Base-by-base conservation (phyloP, 2,329 filamentous ascomycete species). In the Phialocephala sp. region DNA sequence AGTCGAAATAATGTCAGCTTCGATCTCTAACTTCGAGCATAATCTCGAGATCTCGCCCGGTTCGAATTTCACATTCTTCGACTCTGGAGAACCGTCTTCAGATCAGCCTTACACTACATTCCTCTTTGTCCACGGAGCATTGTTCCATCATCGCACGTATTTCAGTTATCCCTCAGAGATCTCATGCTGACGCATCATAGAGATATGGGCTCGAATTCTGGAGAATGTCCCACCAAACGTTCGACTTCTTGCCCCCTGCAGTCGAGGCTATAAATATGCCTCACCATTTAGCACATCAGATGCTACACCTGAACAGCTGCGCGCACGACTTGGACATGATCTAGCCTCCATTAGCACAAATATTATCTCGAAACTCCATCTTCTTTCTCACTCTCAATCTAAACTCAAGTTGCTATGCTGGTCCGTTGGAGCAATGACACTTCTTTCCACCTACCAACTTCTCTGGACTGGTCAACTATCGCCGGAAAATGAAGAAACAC, bases 81-180 rank as follows among this genome's bases (percentile, higher is more conserved):
- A 58, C 37, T 58, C 55, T 24, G 35, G 55, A 20, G 14, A 8
- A 2, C 55, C 1, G 5, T 37, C 55, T 58, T 12, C 55, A 39
- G 36, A 24, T 24, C 24, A 58, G 11, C 55, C 55, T 2, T 58
- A 58, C 35, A 58, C 55, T 20, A 58, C 55, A 2, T 58, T 36
- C 55, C 12, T 58, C 55, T 58, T 58, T 58, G 8, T 58, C 32
- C 55, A 58, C 36, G 55, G 55, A 58, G 55, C 55, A 18, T 14
- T 58, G 8, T 58, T 58, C n/a, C 35, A 58, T n/a, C 55, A 58
- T 24, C 27, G 55, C 37, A 39, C 36, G 32, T 20, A 36, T 1
- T 18, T 15, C 12, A 20, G 18, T 12, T 14, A 18, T 15, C 20
- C 12, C n/a, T 8, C 18, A 15, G 37, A 36, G 55, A 12, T 41